A percentile compares a stretch with the other conserved stretches of the same genome.
phyloP scores from a whole-genome alignment of 495 filamentous ascomycete genomes.

The Penicilliopsis zonata region DNA sequence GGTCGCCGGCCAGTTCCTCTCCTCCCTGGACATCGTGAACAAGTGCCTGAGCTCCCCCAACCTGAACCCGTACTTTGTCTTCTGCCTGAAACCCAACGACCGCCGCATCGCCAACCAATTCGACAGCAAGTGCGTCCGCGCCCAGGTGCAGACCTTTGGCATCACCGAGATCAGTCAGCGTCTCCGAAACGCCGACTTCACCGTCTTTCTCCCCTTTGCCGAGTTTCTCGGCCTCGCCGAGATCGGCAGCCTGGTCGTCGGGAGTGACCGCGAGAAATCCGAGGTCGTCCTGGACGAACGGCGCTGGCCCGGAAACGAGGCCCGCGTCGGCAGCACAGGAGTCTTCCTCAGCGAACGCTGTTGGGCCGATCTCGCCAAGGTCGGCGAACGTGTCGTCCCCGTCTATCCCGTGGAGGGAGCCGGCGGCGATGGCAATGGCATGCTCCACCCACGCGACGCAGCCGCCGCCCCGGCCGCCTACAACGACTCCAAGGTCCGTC shows the following conservation, averaged over 20 bases:
- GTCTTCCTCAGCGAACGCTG: constrained; percentile 91
- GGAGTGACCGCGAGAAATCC: constrained; percentile 85
- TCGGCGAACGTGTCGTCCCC: constrained; percentile 52
- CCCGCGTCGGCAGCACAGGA: constrained; percentile 79
- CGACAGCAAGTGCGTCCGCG: constrained; percentile 93
- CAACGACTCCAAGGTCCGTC: constrained; percentile 57
- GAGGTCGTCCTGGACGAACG: constrained; percentile 81
- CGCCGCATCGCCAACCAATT: constrained; percentile 96
- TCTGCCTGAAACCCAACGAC: constrained; percentile 96
- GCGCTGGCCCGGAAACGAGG: constrained; percentile 86
- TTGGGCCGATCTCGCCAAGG: constrained; percentile 79
- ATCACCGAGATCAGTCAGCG: constrained; percentile 95
- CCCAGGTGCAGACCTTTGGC: constrained; percentile 88
- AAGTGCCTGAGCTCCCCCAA: constrained; percentile 68
- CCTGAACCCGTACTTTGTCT: constrained; percentile 88
- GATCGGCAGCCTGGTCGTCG: constrained; percentile 69
- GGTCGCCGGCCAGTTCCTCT: constrained; percentile 83
- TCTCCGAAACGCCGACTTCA: constrained; percentile 86
- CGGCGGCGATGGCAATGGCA: constrained; percentile 33
- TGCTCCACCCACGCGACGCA: constrained; percentile 22
- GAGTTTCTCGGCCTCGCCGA: constrained; percentile 89
- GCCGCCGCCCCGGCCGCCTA: constrained; percentile 33
- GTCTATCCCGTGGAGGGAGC: constrained; percentile 37
- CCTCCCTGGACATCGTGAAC: constrained; percentile 78
- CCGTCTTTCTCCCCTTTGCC: constrained; percentile 86